Evolutionary conservation across 2,329 filamentous ascomycete species (phyloP).

Genomic region (Penicillium glabrum): DNA sequence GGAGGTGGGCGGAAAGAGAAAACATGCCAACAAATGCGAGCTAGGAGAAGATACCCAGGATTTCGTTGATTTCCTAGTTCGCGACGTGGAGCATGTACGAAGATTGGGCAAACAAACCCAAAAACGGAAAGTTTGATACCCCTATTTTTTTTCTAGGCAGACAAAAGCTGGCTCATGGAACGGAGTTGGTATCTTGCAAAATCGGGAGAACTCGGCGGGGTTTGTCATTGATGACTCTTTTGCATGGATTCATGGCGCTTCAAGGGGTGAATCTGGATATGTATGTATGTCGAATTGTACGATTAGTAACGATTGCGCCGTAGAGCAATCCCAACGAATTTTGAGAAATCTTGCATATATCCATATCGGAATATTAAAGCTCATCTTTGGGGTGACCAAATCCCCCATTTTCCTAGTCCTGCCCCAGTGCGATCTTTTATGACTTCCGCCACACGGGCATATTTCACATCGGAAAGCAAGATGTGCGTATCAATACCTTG

Average conservation of each 20-base stretch:
- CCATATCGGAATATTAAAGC: background rate
- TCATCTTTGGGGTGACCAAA: slow-evolving; percentile 23
- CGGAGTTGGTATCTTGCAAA: slow-evolving; percentile 26
- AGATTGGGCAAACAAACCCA: background rate
- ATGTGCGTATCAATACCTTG: slow-evolving; percentile 43
- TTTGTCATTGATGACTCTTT: background rate
- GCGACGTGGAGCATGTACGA: background rate
- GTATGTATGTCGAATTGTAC: slow-evolving; percentile 14
- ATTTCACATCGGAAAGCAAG: slow-evolving; percentile 31
- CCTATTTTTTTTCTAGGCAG: slow-evolving; percentile 15
- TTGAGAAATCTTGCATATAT: background rate
- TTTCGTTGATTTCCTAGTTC: background rate
- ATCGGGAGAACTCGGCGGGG: background rate
- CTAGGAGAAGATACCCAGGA: background rate
- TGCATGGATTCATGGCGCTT: slow-evolving; percentile 25
- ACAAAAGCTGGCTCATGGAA: slow-evolving; percentile 16
- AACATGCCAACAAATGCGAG: slow-evolving; percentile 20
- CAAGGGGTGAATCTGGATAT: slow-evolving; percentile 5
- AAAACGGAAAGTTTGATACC: slow-evolving; percentile 28
- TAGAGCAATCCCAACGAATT: slow-evolving; percentile 6
- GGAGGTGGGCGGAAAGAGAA: slow-evolving; percentile 39
- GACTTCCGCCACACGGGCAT: slow-evolving; percentile 34
- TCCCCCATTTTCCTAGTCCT: slow-evolving; percentile 38
- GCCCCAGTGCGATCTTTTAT: slow-evolving; percentile 40
- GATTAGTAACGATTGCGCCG: slow-evolving; percentile 12